Evolutionary conservation across 192 early-diverging fungal genomes (phyloP), one percentile per base, ranked within the genome.

Genomic region (Coemansia sp.): DNA sequence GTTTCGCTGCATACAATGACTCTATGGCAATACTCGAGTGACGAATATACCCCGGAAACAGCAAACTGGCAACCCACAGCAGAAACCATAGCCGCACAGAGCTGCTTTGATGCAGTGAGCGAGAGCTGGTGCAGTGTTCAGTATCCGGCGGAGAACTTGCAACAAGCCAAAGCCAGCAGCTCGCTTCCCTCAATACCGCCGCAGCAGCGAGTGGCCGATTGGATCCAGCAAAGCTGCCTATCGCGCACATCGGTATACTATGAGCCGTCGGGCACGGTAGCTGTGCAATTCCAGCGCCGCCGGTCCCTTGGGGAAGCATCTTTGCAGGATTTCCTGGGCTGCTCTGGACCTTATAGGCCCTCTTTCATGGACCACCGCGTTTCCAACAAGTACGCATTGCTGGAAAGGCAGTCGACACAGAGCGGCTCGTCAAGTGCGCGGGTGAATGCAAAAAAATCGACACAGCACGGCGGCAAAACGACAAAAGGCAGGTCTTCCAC

Each of bases 341-440:
- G 68, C 44, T 27, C 41, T 4, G 38, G 35, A 14, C 53, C 53
- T 9, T 59, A 47, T 20, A 51, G 62, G n/a, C 69, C 69, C 2
- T 65, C 69, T 5, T 72, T 72, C 27, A 33, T 65, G 11, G 48
- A 65, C 49, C 57, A 30, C 46, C n/a, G n/a, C n/a, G n/a, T n/a
- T n/a, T n/a, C n/a, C n/a, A n/a, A n/a, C n/a, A n/a, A n/a, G n/a
- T n/a, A n/a, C n/a, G n/a, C n/a, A n/a, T n/a, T n/a, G n/a, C n/a
- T n/a, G n/a, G n/a, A n/a, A n/a, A n/a, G n/a, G n/a, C n/a, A n/a
- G n/a, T n/a, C n/a, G n/a, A n/a, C n/a, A n/a, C n/a, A n/a, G n/a
- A n/a, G n/a, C n/a, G n/a, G n/a, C n/a, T n/a, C n/a, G n/a, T n/a
- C n/a, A n/a, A n/a, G n/a, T n/a, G n/a, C n/a, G n/a, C n/a, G n/a